phyloP scores from a whole-genome alignment of 2,329 filamentous ascomycete genomes.

The Penicillium psychrosexuale region DNA sequence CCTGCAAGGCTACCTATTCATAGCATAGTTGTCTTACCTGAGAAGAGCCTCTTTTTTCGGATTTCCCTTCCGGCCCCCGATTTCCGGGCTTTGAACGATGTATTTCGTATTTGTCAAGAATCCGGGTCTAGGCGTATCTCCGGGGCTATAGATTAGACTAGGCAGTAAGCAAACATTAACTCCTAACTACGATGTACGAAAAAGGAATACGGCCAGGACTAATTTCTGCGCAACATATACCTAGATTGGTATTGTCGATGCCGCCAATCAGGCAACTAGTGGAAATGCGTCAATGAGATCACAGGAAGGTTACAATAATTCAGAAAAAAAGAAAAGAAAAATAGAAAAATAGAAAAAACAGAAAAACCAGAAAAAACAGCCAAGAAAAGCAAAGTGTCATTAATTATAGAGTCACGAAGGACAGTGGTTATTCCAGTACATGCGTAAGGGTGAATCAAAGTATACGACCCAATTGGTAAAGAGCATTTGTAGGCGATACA shows the following conservation, averaged over 20 bases:
- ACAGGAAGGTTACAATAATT: background rate
- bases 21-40: constrained; percentile 5
- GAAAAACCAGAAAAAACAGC: background rate
- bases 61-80: background rate
- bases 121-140: background rate
- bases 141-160: background rate
- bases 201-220: background rate
- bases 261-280: constrained; percentile 13
- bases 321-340: background rate
- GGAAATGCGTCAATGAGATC: constrained; percentile 3
- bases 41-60: constrained; percentile 4
- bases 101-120: background rate
- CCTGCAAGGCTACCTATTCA: constrained; percentile 10
- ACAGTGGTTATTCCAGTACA: background rate
- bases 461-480: constrained; percentile 4
- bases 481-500: background rate
- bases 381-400: background rate
- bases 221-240: constrained; percentile 10
- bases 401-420: background rate
- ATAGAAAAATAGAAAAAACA: background rate
- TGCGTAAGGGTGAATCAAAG: constrained; percentile 2
- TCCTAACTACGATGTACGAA: background rate
- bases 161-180: background rate
- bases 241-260: constrained; percentile 2
- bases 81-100: background rate